Base-by-base conservation (phyloP, 2,329 filamentous ascomycete genomes). In the Apiospora koreana region DNA sequence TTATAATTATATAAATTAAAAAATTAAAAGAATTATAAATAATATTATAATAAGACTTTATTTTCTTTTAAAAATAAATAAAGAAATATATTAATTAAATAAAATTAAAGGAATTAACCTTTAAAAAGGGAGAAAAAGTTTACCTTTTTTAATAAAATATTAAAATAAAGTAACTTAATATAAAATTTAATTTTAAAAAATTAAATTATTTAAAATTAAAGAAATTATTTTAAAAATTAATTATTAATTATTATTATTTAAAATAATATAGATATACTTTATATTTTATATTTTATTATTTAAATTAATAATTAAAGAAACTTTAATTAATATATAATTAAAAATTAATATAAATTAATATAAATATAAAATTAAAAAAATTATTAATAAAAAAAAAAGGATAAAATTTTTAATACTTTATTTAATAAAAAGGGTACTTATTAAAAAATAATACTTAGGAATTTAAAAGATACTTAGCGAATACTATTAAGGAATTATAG, bases 121-220 rank as follows among this genome's bases (percentile, higher is more conserved):
- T 65, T 65, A 65, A 14, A 21, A 35, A 21, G 21, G 58, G 58
- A 41, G 28, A 65, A 5, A 35, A 65, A 28, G 54, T 69, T 23
- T 69, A 69, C 50, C 23, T 69, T 9, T 25, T 65, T 5, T 43
- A 28, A 16, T 38, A 48, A 64, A 69, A 69, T 28, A 69, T 69
- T 65, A 69, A 69, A 69, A 69, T 35, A 6, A 69, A 69, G 48
- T 25, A 25, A 35, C 38, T 46, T 64, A 69, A 54, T 35, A 48
- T 46, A 14, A 69, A 69, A 65, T 54, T 69, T 8, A 28, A 69
- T 28, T 69, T 69, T 65, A 69, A 69, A n/a, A 69, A 69, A 28
- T 69, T 23, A 23, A 50, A 65, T 23, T 46, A 45, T 69, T 69
- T 21, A 10, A 43, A 45, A 31, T 69, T 28, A 48, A 45, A 42